Conservation (phyloP, 352 stramenopile genomes). For the Discostella stelligera region DNA sequence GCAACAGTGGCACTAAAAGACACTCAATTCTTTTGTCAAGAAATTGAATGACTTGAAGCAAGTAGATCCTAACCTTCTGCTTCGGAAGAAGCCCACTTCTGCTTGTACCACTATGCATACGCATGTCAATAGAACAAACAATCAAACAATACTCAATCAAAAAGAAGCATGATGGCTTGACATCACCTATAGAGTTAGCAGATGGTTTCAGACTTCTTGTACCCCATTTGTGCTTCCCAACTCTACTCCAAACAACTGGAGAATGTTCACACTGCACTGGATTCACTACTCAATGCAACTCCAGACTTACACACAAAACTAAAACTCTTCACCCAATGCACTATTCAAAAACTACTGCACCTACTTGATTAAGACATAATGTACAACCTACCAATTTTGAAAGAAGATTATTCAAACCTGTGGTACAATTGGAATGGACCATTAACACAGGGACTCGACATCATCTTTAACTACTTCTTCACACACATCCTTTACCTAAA, state of each 20-base stretch:
- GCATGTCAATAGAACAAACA: too few species aligned
- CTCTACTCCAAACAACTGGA: not conserved
- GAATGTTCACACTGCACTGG: not conserved
- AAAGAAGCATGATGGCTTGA: too few species aligned
- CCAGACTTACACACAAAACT: not conserved
- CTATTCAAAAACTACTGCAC: not conserved
- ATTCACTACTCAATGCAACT: not conserved
- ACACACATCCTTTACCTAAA: not conserved
- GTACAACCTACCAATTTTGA: not conserved
- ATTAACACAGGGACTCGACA: constrained; percentile 3
- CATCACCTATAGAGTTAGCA: not conserved
- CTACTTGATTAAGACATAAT: not conserved
- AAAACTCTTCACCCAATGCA: not conserved
- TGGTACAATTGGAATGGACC: constrained; percentile 25
- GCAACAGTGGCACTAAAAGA: not conserved
- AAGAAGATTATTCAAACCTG: not conserved
- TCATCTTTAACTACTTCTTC: constrained; percentile 8
- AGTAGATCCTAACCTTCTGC: not conserved
- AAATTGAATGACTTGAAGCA: not conserved
- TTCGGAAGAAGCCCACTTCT: too few species aligned
- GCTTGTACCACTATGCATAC: too few species aligned
- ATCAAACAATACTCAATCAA: too few species aligned
- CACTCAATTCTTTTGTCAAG: not conserved
- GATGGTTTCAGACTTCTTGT: not conserved
- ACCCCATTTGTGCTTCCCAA: not conserved